phyloP scores from a whole-genome alignment of 148 eudicot genomes.

The Camellia japonica region DNA sequence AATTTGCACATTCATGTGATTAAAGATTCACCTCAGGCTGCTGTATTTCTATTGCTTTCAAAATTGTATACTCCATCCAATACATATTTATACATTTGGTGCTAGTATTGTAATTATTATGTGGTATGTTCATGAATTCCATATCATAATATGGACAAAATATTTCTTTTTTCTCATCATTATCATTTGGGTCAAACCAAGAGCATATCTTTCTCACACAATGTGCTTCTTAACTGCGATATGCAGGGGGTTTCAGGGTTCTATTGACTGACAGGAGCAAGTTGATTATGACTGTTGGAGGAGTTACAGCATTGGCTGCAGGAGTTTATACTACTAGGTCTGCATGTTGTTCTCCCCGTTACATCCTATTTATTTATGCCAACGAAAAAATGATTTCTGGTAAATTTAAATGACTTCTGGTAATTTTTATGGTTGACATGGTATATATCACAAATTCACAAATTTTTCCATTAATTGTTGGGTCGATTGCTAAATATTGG shows the following conservation, averaged over 20 bases:
- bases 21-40: background rate
- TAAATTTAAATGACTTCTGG: no score
- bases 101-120: background rate
- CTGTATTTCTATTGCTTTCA: background rate
- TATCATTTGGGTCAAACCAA: background rate
- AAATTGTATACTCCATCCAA: background rate
- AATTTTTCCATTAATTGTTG: background rate
- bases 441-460: no score
- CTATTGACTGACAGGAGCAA: constrained; percentile 79
- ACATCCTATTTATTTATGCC: no score
- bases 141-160: no score
- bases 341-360: background rate
- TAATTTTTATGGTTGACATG: no score
- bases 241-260: constrained; percentile 73
- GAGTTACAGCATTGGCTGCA: constrained; percentile 93
- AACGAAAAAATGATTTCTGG: no score
- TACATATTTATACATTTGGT: background rate
- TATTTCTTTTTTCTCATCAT: background rate
- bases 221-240: constrained; percentile 11
- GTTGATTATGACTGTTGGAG: constrained; percentile 84
- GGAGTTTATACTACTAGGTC: constrained; percentile 97
- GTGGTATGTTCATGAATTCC: no score
- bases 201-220: background rate
- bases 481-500: background rate
- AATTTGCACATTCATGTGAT: background rate